phyloP scores from a whole-genome alignment of 495 filamentous ascomycete genomes.

The Lasiosphaeria ovina region DNA sequence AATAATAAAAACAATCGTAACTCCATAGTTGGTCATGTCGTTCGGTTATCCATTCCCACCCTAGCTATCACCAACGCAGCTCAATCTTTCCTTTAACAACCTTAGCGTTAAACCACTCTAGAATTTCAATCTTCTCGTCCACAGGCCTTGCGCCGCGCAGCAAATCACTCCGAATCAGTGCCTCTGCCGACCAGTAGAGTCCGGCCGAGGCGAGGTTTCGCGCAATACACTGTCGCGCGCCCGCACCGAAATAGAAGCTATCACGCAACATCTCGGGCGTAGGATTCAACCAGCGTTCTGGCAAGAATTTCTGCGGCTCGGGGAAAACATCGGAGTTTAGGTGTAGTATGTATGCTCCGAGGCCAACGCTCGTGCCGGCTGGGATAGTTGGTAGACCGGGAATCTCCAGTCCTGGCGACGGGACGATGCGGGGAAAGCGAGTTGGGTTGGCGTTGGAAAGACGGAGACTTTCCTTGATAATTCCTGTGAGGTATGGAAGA shows the following conservation, averaged over 20 bases:
- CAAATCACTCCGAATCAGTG: constrained; percentile 1
- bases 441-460: constrained; percentile 11
- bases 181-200: constrained; percentile 1
- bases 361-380: constrained; percentile 9
- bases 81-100: constrained; percentile 1
- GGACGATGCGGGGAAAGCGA: constrained; percentile 3
- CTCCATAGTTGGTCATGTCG: too few relatives aligned
- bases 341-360: constrained; percentile 6
- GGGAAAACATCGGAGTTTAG: constrained; percentile 12
- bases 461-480: constrained; percentile 11
- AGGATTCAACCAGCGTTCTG: constrained; percentile 8
- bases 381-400: constrained; percentile 1
- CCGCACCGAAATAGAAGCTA: constrained; percentile 6
- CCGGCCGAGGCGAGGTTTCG: neutral
- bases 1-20: too few relatives aligned
- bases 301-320: constrained; percentile 9
- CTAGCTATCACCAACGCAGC: neutral
- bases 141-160: constrained; percentile 6
- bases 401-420: neutral
- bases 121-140: constrained; percentile 12
- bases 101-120: constrained; percentile 7
- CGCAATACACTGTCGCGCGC: constrained; percentile 7
- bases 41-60: too few relatives aligned
- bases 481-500: constrained; percentile 4
- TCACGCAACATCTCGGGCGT: constrained; percentile 14